Evolutionary conservation across 805 yeast genomes (phyloP).

Genomic region (Suhomyces sp.): DNA sequence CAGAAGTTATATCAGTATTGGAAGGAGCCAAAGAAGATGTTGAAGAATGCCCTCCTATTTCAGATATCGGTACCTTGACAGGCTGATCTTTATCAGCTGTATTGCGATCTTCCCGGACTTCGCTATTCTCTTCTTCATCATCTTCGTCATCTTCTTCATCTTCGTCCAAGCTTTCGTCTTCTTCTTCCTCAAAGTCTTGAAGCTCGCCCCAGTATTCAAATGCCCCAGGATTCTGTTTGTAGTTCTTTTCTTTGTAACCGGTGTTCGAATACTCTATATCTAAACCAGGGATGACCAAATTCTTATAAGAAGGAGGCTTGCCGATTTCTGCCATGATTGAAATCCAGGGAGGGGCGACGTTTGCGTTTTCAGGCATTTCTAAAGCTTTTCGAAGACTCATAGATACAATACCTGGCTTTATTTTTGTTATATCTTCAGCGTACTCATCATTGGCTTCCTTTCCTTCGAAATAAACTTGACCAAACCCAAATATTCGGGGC

Average conservation of each 20-base stretch:
- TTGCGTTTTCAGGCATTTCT: constrained; percentile 53
- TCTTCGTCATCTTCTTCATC: constrained; percentile 29
- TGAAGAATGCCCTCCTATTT: constrained; percentile 8
- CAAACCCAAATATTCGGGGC: constrained; percentile 66
- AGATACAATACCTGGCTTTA: constrained; percentile 71
- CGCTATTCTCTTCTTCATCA: constrained; percentile 55
- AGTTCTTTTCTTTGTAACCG: constrained; percentile 27
- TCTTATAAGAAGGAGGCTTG: constrained; percentile 79
- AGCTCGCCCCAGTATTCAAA: constrained; percentile 35
- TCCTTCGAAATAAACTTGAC: constrained; percentile 80
- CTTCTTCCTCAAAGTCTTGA: constrained; percentile 48
- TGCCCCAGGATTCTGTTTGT: constrained; percentile 6
- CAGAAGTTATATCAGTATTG: neutral
- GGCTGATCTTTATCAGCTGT: constrained; percentile 1
- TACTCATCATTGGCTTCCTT: constrained; percentile 50
- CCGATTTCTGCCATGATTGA: constrained; percentile 66
- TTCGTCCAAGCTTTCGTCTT: constrained; percentile 46
- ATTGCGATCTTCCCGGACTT: constrained; percentile 47
- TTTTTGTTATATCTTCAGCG: constrained; percentile 29
- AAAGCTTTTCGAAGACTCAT: constrained; percentile 61
- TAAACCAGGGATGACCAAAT: constrained; percentile 53
- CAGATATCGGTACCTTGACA: constrained; percentile 11
- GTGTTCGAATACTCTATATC: constrained; percentile 35
- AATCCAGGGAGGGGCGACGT: constrained; percentile 76
- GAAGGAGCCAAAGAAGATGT: neutral